Evolutionary conservation across 179 eudicot genomes (phyloP), one percentile per base, ranked within the genome.

Genomic region (Silene coronaria): DNA sequence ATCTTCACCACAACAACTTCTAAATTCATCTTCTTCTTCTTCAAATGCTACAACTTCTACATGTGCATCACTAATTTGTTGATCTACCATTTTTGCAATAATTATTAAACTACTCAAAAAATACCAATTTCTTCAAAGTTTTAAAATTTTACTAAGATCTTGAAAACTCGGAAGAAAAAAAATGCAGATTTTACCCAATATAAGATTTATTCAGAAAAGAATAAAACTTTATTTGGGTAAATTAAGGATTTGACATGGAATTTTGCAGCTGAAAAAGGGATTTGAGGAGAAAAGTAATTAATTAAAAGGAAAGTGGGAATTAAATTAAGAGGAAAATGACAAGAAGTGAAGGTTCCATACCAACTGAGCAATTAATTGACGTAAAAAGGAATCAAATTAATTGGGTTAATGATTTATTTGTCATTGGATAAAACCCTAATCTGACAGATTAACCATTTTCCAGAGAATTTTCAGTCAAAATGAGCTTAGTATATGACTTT

Each of bases 1-100:
- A 4, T 85, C 96, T 53, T 91, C 92, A 62, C 81, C 96, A 69
- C 90, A 91, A 81, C 97, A 91, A 74, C 97, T 91, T 70, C 89
- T 76, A 70, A 91, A 91, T 19, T 91, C 97, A 34, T 78, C 81
- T 19, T 91, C 96, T 6, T 89, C 95, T 9, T 91, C 97, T 62
- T 89, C 97, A 42, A 42, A 42, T 77, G 78, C 87, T 4, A 76
- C n/a, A 58, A 79, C 72, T 77, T 64, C 24, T 70, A 30, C 55
- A 5, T 67, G 26, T 36, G 48, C 48, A 34, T 71, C 23, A 42
- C 19, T 63, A 26, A 26, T 13, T 38, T 38, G 53, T 42, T 67
- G 71, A 21, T 67, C 55, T 67, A 21, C 55, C 71, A 67, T 67
- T 36, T 38, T 6, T 67, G 4, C 22, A 38, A 67, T 10, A 72